Evolutionary conservation across 2,329 filamentous ascomycete genomes (phyloP).

Genomic region (Apiospora rasikravindrae): DNA sequence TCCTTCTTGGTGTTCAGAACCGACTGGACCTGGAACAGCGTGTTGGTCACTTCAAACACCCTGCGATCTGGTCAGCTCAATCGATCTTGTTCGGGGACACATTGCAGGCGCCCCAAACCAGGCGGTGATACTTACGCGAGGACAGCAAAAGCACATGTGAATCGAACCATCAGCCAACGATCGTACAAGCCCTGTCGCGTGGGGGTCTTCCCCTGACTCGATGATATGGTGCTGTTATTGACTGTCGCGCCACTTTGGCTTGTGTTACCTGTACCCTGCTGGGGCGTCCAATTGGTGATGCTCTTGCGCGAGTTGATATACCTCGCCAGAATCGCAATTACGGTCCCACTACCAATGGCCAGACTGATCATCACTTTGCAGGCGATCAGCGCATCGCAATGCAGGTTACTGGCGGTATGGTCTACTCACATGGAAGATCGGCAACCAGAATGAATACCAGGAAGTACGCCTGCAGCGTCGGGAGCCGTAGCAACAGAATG

Average conservation of each 20-base stretch:
- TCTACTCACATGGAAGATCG: conserved; percentile 32
- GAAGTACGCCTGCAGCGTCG: conserved; percentile 28
- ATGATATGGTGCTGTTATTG: not conserved
- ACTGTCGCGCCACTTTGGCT: conserved; percentile 5
- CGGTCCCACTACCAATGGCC: conserved; percentile 30
- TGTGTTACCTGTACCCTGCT: not conserved
- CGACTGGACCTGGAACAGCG: conserved; percentile 33
- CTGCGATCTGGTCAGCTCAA: conserved; percentile 23
- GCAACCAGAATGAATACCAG: conserved; percentile 33
- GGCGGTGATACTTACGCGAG: conserved; percentile 27
- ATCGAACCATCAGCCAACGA: conserved; percentile 36
- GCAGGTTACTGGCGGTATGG: too few relatives aligned
- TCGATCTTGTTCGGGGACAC: not conserved
- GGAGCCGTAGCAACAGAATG: conserved; percentile 30
- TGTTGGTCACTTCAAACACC: conserved; percentile 35
- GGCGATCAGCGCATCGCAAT: not conserved
- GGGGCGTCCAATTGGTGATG: conserved; percentile 32
- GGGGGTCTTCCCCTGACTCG: not conserved
- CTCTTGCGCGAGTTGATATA: conserved; percentile 32
- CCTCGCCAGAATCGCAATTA: conserved; percentile 32
- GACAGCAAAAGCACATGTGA: conserved; percentile 33
- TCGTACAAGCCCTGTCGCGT: conserved; percentile 31
- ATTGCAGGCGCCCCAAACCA: not conserved
- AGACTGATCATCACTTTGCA: conserved; percentile 29
- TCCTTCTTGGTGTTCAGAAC: conserved; percentile 28